Evolutionary conservation across 768 basidiomycete genomes (phyloP).

Genomic region (Trametes cubensis): DNA sequence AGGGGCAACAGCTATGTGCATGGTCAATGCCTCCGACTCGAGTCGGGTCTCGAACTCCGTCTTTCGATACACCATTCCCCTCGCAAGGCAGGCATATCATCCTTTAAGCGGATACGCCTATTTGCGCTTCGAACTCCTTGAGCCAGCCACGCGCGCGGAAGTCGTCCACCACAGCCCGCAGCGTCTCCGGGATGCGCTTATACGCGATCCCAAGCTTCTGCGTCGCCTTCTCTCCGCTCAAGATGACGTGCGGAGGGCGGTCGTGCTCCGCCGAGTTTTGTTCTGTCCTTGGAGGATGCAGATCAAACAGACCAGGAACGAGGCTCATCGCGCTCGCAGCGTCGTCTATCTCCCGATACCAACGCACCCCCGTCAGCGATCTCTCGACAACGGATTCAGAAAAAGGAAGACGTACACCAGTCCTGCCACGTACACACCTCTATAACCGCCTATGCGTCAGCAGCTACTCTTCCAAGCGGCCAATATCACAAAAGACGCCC

Average conservation of each 20-base stretch:
- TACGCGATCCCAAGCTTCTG: conserved; percentile 47
- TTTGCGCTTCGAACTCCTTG: neutral
- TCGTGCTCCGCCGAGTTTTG: conserved; percentile 26
- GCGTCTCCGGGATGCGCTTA: conserved; percentile 41
- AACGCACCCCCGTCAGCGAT: too few species aligned
- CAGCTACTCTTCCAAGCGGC: neutral
- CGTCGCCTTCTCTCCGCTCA: conserved; percentile 36
- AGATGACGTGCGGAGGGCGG: neutral
- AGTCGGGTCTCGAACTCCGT: too few species aligned
- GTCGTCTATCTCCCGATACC: neutral
- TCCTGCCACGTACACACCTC: too few species aligned
- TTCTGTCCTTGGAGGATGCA: neutral
- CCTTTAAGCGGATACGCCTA: too few species aligned
- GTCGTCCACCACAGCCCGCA: conserved; percentile 44
- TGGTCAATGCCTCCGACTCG: too few species aligned
- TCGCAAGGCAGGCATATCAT: too few species aligned
- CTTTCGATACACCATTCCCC: too few species aligned
- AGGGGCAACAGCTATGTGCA: too few species aligned
- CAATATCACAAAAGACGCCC: conserved; percentile 46
- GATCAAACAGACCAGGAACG: neutral
- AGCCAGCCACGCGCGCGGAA: conserved; percentile 43
- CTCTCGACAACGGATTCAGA: too few species aligned
- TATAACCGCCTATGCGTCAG: neutral
- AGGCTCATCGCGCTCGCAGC: neutral
- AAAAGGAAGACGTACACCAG: too few species aligned